Base-by-base conservation (phyloP, 768 basidiomycete species). In the Leucocoprinus birnbaumii region DNA sequence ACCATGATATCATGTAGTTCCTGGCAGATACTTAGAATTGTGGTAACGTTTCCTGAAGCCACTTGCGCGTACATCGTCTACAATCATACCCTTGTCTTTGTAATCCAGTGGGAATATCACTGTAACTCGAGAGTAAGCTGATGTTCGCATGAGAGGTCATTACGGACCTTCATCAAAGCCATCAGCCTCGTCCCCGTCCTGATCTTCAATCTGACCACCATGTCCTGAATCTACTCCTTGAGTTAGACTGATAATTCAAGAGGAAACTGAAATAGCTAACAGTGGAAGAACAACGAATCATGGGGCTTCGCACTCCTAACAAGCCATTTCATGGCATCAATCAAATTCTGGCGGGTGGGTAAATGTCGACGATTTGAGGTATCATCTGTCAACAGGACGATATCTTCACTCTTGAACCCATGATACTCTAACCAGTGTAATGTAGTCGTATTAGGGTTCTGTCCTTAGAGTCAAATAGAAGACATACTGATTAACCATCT, bases 41-140 rank as follows among this genome's bases (percentile, higher is more conserved):
- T 35, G 40, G 13, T 8, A 11, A 41, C 26, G 38, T 13, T 51
- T 42, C 53, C 25, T 49, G 18, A 18, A 40, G 37, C 31, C 31
- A 38, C 22, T 45, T 38, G 34, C 9, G 67, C 76, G 10, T 48
- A 80, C 81, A 65, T 83, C 80, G 62, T 83, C 96, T 16, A 93
- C 71, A 53, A 99, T 94, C 53, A 88, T 78, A 0, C 93, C 91
- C 0, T 74, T 73, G 38, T 73, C 69, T 73, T 90, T 80, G 74
- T 85, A 91, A 68, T 99, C 96, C n/a, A 94, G 66, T 0, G 96
- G 97, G 65, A 85, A 98, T 61, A 98, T 95, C 19, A 86, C 89
- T 88, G 56, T 1, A 19, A 27, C 51, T 14, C 2, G 7, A 38
- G 43, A 19, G 27, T 34, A 10, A 19, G 42, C 47, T 13, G 13